phyloP scores from a whole-genome alignment of 306 rosid species.

The Citrullus mucosospermus region DNA sequence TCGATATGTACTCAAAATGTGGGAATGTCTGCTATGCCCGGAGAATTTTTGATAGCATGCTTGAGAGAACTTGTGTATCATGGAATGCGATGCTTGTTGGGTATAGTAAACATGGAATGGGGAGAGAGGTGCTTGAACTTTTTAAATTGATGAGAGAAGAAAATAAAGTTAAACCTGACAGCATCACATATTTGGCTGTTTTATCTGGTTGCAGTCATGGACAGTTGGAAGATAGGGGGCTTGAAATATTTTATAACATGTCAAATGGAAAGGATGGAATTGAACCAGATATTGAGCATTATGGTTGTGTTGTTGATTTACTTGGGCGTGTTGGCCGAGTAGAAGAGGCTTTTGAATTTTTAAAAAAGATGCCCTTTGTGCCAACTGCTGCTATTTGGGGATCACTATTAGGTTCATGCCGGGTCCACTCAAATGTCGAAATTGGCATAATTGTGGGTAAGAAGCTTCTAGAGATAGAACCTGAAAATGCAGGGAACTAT shows the following conservation, averaged over 20 bases:
- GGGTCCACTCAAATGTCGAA: conserved; percentile 52
- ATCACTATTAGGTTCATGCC: conserved; percentile 72
- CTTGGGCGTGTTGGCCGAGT: conserved; percentile 74
- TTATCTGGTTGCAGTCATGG: conserved; percentile 92
- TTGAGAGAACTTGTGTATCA: conserved; percentile 61
- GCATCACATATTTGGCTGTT: conserved; percentile 68
- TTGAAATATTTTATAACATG: conserved; percentile 59
- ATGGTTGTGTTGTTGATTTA: conserved; percentile 78
- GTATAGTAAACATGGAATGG: conserved; percentile 84
- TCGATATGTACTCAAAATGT: conserved; percentile 91
- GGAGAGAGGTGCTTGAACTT: conserved; percentile 66
- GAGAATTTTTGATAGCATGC: conserved; percentile 54
- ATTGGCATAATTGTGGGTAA: conserved; percentile 57
- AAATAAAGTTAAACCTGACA: conserved; percentile 51
- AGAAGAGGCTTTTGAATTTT: conserved; percentile 52
- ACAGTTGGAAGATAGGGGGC: conserved; percentile 55
- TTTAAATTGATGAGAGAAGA: conserved; percentile 53
- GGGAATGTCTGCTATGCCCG: conserved; percentile 62
- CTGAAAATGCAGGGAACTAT: conserved; percentile 76
- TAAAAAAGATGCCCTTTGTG: conserved; percentile 43
- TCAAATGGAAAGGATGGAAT: conserved; percentile 30
- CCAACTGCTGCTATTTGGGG: conserved; percentile 85
- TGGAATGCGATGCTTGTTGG: conserved; percentile 93
- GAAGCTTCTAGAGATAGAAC: conserved; percentile 60
- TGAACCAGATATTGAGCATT: conserved; percentile 59